Base-by-base conservation (phyloP, 768 basidiomycete genomes). In the Coprinellus micaceus region DNA sequence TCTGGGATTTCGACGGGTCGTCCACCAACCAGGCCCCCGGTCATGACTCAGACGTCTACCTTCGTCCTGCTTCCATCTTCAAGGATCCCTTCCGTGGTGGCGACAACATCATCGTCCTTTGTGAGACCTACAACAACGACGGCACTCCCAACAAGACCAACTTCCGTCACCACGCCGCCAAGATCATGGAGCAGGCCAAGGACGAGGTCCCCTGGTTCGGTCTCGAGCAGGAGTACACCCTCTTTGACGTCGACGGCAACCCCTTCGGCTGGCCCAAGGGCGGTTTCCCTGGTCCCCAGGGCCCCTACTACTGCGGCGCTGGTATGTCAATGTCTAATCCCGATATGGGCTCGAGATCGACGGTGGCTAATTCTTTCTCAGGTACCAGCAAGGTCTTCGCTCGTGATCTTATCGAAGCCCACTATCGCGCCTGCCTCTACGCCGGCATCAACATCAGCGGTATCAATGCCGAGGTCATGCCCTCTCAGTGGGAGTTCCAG, bases 401-500 rank as follows among this genome's bases (percentile, higher is more conserved):
- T 60, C 94, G 97, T 75, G 97, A 99, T 76, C 83, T 98, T 67
- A 89, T 99, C 67, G 97, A 99, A 78, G 97, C 97, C 36, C 97
- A 99, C 78, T 98, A 98, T 78, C 92, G 94, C 61, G 91, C 92
- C 56, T 97, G 95, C 72, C 84, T 96, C 53, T 95, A 96, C 70
- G 76, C 94, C 54, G 95, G 94, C 63, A 82, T 99, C 76, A 94
- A 94, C 79, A 98, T 98, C 77, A 94, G 91, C 63, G 97, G 97
- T 69, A 98, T 99, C 78, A 99, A 98, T 72, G 96, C 96, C 58
- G 97, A 98, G 76, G 96, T 98, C 59, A 98, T 98, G 96, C 96
- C 97, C 15, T 87, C 95, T 54, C 97, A 99, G 73, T 99, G 97
- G 97, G 97, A 99, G 78, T 99, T 96, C 89, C 97, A 99, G 75